phyloP scores from a whole-genome alignment of 805 yeast genomes.

The Lipomyces sp. region DNA sequence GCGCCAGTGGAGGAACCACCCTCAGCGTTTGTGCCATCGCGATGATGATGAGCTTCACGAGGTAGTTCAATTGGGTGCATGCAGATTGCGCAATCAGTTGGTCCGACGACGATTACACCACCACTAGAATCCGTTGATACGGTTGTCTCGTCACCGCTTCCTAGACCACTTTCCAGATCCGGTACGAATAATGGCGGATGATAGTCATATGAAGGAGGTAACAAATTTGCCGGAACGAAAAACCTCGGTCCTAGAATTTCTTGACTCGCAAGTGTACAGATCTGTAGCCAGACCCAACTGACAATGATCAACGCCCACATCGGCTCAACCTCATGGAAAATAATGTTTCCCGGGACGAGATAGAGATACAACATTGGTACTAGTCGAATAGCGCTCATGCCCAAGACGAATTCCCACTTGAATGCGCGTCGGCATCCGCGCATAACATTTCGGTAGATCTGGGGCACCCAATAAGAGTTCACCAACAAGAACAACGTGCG shows the following conservation, averaged over 20 bases:
- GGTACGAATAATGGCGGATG: conserved; percentile 70
- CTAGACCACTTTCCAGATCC: conserved; percentile 55
- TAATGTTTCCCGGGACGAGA: conserved; percentile 54
- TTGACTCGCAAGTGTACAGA: conserved; percentile 64
- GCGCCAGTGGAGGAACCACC: conserved; percentile 21
- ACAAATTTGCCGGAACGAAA: conserved; percentile 70
- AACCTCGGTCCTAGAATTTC: conserved; percentile 76
- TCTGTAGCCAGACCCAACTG: conserved; percentile 66
- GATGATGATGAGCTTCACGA: conserved; percentile 33
- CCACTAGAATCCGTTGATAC: conserved; percentile 36
- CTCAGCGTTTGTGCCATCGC: background rate
- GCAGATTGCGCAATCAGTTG: conserved; percentile 80
- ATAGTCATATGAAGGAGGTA: conserved; percentile 85
- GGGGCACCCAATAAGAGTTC: conserved; percentile 88
- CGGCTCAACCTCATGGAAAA: conserved; percentile 73
- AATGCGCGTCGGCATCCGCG: conserved; percentile 72
- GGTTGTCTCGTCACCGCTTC: conserved; percentile 41
- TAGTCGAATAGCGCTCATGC: conserved; percentile 65
- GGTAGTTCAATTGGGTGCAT: conserved; percentile 73
- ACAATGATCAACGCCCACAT: conserved; percentile 53
- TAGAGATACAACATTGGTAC: conserved; percentile 70
- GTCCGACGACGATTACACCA: conserved; percentile 26
- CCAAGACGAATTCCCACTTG: conserved; percentile 74
- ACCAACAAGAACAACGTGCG: conserved; percentile 55
- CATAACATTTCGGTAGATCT: conserved; percentile 74